Percentiles rank a stretch among this genome's conserved stretches.
Evolutionary conservation across 106 monocot species (phyloP).

Genomic region (Alisma plantagoaquatica): DNA sequence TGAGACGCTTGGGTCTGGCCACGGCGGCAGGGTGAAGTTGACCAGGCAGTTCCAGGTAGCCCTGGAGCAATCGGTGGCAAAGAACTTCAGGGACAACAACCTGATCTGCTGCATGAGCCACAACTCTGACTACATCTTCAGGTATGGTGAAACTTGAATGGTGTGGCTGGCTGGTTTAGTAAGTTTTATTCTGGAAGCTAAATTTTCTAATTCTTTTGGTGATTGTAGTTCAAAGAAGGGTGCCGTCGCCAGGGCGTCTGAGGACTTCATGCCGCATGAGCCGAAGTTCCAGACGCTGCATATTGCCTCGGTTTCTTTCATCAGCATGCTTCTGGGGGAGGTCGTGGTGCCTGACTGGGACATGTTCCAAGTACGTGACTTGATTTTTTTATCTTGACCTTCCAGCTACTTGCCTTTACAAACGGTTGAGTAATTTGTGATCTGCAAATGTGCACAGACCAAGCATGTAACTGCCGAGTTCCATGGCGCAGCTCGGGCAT

Average conservation of each 20-base stretch:
- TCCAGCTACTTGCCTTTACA: too few species aligned
- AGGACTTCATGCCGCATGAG: slow-evolving; percentile 16
- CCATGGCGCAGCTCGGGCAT: slow-evolving; percentile 33
- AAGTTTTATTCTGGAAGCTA: too few species aligned
- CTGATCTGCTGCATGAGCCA: slow-evolving; percentile 5
- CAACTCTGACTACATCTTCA: slow-evolving; percentile 2
- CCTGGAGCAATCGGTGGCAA: slow-evolving; percentile 3
- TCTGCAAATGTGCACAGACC: too few species aligned
- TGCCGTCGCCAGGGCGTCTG: background rate
- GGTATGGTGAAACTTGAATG: too few species aligned
- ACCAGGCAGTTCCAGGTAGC: background rate
- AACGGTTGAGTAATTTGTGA: too few species aligned
- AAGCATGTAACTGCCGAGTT: slow-evolving; percentile 20
- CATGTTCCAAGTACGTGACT: too few species aligned
- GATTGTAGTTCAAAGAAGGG: slow-evolving; percentile 1
- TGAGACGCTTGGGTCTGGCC: slow-evolving; percentile 4
- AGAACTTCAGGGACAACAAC: background rate
- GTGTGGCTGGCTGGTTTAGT: too few species aligned
- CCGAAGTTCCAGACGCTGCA: slow-evolving; percentile 25
- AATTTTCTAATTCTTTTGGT: too few species aligned
- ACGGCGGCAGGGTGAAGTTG: background rate
- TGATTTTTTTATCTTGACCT: too few species aligned
- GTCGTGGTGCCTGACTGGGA: slow-evolving; percentile 29
- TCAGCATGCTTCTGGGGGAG: slow-evolving; percentile 28
- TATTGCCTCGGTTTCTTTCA: slow-evolving; percentile 29